Base-by-base conservation (phyloP, 2,329 filamentous ascomycete genomes). In the Microdochium paspali region DNA sequence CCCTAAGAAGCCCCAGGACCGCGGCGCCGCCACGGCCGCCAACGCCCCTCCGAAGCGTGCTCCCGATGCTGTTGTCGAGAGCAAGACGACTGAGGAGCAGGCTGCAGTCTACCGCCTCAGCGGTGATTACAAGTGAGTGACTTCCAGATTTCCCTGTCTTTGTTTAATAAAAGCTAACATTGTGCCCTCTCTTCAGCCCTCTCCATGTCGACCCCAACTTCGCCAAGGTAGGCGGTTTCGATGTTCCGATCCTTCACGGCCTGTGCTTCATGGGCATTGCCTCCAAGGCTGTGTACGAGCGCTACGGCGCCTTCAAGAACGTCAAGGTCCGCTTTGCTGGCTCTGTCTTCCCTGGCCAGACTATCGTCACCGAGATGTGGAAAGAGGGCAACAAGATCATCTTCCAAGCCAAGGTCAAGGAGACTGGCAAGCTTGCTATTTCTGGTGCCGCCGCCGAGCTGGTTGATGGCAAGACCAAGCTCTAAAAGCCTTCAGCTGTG, bases 191-290 rank as follows among this genome's bases (percentile, higher is more conserved):
- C n/a, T n/a, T n/a, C 40, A 77, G 73, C 74, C 93, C 93, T 13
- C 82, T 98, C 2, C 93, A 98, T 72, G 85, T 98, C 52, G 93
- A 98, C 66, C 93, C 93, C 1, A 79, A 82, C 45, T 97, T 98
- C 68, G 88, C 88, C 70, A 93, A 93, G 73, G 84, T 95, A 58
- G 93, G 91, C 50, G 93, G 93, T 50, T 98, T 98, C 81, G 86
- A 93, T 70, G 80, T 74, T 24, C 93, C 93, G 12, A 98, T 98
- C 63, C 75, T 98, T 47, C 93, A 98, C 72, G 93, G 93, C n/a
- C 80, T 98, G 31, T 95, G 90, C 78, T 93, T 84, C 64, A 91
- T 98, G 60, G 93, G 93, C 56, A 81, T 97, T 55, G 84, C 87
- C 15, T 88, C 85, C 54, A 96, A 95, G 77, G 90, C 91, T 50